Evolutionary conservation across 768 basidiomycete species (phyloP), one percentile per base, ranked within the genome.

Genomic region (Russula earlei): DNA sequence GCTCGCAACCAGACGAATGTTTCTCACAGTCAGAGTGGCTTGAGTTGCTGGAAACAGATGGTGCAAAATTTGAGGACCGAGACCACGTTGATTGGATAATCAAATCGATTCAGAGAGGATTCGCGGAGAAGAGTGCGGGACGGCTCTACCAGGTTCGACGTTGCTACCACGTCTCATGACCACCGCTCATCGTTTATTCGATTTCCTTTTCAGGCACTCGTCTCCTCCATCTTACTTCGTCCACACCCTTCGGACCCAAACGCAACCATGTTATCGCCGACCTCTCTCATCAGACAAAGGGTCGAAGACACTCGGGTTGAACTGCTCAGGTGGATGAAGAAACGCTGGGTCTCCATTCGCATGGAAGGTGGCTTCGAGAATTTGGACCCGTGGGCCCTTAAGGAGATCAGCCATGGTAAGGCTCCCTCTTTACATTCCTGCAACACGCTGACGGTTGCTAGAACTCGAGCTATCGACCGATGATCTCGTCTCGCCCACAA

Each of bases 361-460:
- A 81, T 85, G 47, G 82, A 83, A 49, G 80, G 81, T n/a, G 90
- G 88, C 0, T 95, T 97, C 63, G 84, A 86, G 49, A 66, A 70
- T 4, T 74, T 98, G n/a, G 91, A 95, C 47, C 77, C 77, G 4
- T 96, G 91, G 91, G 83, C 87, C 0, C 67, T 94, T 52, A 85
- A 91, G 67, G 95, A 97, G 65, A 91, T 98, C 38, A 79, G 82
- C 40, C 81, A 87, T 64, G 78, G 91, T 89, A 59, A 63, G 86
- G 75, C 14, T n/a, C 15, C 52, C 9, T 33, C 49, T 17, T 11
- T 42, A 34, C 34, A 59, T 19, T 38, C 22, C 42, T 36, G 29
- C 36, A 9, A 22, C 48, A 40, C 36, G 24, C 34, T 33, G 19
- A 54, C 54, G 36, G 50, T 48, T 48, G 17, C 3, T 63, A 91